Percentiles rank a stretch among this genome's conserved stretches.
Conservation (phyloP, 352 stramenopile genomes). For the Globisporangium nodosum region DNA sequence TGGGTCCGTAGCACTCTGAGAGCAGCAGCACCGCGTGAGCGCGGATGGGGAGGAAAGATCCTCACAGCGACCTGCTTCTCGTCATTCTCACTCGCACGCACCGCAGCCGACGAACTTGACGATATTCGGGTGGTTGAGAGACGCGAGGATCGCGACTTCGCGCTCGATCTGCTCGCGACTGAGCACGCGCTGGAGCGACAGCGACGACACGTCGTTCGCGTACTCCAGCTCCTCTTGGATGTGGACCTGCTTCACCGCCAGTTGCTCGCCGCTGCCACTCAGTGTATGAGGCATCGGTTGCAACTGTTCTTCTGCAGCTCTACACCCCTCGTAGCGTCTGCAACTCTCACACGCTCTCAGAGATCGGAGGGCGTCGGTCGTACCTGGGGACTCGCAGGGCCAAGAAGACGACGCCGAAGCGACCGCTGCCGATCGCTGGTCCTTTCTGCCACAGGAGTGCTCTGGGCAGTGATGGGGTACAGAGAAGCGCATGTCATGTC, state of each 20-base stretch:
- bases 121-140: constrained; percentile 55
- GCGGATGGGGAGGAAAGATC: not conserved
- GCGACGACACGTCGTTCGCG: constrained; percentile 60
- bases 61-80: not conserved
- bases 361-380: not conserved
- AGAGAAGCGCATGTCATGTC: not conserved
- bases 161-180: constrained; percentile 51
- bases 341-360: constrained; percentile 1
- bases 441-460: constrained; percentile 69
- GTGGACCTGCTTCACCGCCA: constrained; percentile 87
- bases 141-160: constrained; percentile 40
- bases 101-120: constrained; percentile 54
- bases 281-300: not conserved
- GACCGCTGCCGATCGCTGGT: constrained; percentile 52
- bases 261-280: constrained; percentile 55
- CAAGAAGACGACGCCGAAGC: constrained; percentile 67
- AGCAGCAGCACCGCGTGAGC: not conserved
- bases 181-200: constrained; percentile 50
- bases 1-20: constrained; percentile 46
- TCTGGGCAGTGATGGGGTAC: constrained; percentile 12
- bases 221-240: constrained; percentile 68
- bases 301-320: too few relatives aligned
- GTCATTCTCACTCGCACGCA: constrained; percentile 13
- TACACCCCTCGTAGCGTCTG: too few relatives aligned
- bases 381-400: constrained; percentile 64